A percentile compares a stretch with the other conserved stretches of the same genome.
These are phyloP conservation scores for Picocystis salinarum DNA, from an alignment of 139 green algal species.

Conservation along the genomic window DNA sequence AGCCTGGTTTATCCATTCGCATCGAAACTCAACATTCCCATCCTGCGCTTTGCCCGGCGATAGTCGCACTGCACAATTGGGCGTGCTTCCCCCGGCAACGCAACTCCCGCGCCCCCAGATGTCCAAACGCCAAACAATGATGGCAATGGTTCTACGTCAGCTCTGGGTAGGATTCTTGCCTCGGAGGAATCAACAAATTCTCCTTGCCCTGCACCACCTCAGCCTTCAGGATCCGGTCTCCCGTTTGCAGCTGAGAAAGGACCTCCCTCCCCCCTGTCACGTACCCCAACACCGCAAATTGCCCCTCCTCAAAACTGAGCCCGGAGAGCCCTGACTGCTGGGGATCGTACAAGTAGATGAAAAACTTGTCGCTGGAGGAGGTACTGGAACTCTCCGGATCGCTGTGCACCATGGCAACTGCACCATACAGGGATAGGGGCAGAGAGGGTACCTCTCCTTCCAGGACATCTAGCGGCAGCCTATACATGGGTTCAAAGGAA, in stretches of 20 bases:
- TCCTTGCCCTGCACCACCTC: conserved; percentile 31
- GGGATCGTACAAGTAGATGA: conserved; percentile 62
- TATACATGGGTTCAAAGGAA: conserved; percentile 63
- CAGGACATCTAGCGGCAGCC: conserved; percentile 45
- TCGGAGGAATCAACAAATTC: conserved; percentile 30
- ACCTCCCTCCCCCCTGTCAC: conserved; percentile 35
- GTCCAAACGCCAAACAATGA: too few species aligned
- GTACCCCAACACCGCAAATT: conserved; percentile 65
- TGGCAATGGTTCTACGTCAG: too few species aligned
- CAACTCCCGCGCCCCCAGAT: too few species aligned
- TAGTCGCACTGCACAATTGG: too few species aligned
- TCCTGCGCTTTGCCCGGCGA: too few species aligned
- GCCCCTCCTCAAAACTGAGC: conserved; percentile 72
- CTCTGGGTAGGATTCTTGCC: too few species aligned
- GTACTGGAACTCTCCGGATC: conserved; percentile 17
- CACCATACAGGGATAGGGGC: conserved; percentile 54
- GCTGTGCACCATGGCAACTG: conserved; percentile 45
- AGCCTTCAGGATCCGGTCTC: conserved; percentile 34
- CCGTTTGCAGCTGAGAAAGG: conserved; percentile 22
- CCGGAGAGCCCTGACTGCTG: conserved; percentile 40
- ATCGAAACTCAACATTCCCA: too few species aligned
- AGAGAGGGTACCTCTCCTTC: conserved; percentile 56
- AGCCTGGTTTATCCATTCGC: too few species aligned
- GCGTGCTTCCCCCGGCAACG: too few species aligned
- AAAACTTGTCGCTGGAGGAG: conserved; percentile 39